A percentile compares a stretch with the other conserved stretches of the same genome.
Evolutionary conservation across 495 filamentous ascomycete species (phyloP).

Genomic region (Penicillium crystallinum): DNA sequence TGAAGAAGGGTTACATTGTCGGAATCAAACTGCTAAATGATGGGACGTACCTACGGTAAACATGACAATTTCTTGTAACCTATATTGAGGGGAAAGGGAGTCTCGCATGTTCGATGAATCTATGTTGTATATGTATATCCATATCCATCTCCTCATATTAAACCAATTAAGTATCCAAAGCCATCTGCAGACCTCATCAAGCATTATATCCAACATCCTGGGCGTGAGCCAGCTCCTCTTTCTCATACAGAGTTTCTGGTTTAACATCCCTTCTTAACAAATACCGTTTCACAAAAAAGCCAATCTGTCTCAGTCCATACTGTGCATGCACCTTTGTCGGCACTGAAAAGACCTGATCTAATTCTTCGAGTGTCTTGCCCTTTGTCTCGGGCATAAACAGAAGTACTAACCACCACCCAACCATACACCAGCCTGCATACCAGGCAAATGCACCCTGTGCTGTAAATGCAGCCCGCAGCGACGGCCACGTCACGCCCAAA

Average conservation of each 20-base stretch:
- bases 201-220: constrained; percentile 26
- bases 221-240: constrained; percentile 19
- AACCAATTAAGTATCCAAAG: too few species aligned
- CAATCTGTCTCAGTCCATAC: constrained; percentile 45
- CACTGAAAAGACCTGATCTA: constrained; percentile 49
- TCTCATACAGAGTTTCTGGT: constrained; percentile 38
- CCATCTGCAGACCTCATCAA: neutral
- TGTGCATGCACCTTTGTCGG: constrained; percentile 42
- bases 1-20: too few species aligned
- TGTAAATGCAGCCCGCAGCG: constrained; percentile 48
- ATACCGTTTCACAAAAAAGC: constrained; percentile 43
- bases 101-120: too few species aligned
- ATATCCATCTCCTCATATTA: too few species aligned
- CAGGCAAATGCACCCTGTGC: constrained; percentile 49
- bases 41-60: too few species aligned
- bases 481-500: constrained; percentile 51
- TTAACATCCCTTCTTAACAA: constrained; percentile 31
- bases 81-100: too few species aligned
- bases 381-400: constrained; percentile 51
- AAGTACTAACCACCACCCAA: constrained; percentile 46
- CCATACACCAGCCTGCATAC: constrained; percentile 50
- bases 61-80: too few species aligned
- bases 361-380: constrained; percentile 41
- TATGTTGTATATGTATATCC: too few species aligned
- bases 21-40: too few species aligned